A percentile compares a stretch with the other conserved stretches of the same genome.
Conservation (phyloP, 2,329 filamentous ascomycete genomes). For the Aureobasidium namibiae region DNA sequence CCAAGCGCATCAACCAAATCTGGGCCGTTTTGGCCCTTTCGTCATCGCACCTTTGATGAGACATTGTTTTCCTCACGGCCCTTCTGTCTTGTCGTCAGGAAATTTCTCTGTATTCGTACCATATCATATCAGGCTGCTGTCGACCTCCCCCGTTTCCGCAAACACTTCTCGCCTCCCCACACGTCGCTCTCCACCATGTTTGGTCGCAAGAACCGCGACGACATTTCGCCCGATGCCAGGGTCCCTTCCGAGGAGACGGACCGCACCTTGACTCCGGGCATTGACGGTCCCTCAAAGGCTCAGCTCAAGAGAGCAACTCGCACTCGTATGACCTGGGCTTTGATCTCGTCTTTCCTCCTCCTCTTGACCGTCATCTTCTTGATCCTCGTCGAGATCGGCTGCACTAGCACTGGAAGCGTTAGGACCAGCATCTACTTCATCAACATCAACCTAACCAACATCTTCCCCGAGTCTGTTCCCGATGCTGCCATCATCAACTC, state of each 20-base stretch:
- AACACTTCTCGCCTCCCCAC: not conserved
- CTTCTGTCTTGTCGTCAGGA: not conserved
- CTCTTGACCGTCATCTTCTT: conserved; percentile 69
- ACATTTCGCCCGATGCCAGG: not conserved
- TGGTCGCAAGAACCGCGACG: conserved; percentile 22
- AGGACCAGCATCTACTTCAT: conserved; percentile 73
- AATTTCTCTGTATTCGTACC: not conserved
- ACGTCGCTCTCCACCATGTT: conserved; percentile 21
- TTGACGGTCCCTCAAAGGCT: conserved; percentile 26
- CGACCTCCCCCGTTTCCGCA: not conserved
- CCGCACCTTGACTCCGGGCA: conserved; percentile 20
- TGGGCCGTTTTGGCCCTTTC: conserved; percentile 1
- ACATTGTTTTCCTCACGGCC: not conserved
- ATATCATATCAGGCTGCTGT: conserved; percentile 6
- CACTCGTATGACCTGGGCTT: conserved; percentile 52
- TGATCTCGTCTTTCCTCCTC: conserved; percentile 61
- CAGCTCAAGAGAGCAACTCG: conserved; percentile 42
- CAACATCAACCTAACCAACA: conserved; percentile 71
- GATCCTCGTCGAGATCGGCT: conserved; percentile 72
- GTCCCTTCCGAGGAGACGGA: conserved; percentile 17
- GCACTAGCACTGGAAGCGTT: conserved; percentile 51
- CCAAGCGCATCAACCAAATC: conserved; percentile 1
- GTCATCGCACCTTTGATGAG: not conserved
- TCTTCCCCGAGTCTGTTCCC: conserved; percentile 65
- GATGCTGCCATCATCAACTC: conserved; percentile 74